Base-by-base conservation (phyloP, 305 asterid species). In the Fraxinus floribunda region DNA sequence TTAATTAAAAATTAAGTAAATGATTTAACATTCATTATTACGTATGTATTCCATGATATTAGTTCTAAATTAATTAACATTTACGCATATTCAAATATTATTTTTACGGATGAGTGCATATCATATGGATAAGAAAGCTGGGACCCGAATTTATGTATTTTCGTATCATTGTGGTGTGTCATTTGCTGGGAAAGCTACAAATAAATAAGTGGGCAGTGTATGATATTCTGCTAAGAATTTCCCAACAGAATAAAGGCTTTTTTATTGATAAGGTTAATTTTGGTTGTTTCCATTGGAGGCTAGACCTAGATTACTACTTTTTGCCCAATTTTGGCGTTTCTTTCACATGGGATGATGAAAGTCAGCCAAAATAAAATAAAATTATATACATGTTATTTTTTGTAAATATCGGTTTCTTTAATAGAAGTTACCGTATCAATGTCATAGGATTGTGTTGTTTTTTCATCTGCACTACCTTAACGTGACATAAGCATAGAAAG, bases 101-200 rank as follows among this genome's bases (percentile, higher is more conserved):
- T 3, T 44, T 9, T 44, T 44, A 44, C 16, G 13, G 36, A 24
- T 64, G 32, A n/a, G 74, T 66, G 74, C 74, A 24, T 66, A 68
- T 29, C 9, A 26, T 29, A 68, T 71, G 52, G 78, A 41, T 49
- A 44, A 4, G 26, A 62, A 78, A 39, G 22, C 26, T 41, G 81
- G 79, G 79, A 55, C 82, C 74, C 10, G 24, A 49, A 55, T 76
- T 3, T 32, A 18, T 64, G 55, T 73, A 78, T 85, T n/a, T 36
- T 62, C 29, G 11, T 7, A 81, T 44, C 18, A 85, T 70, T 13
- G 39, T 70, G 75, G 5, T 15, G 75, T 70, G 41, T 70, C 44
- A 71, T 75, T 75, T 75, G 85, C 73, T 57, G 79, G 85, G 83
- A 81, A 66, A 36, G 84, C 41, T 57, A 85, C 82, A 80, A 85